Conservation (phyloP, 345 rosid species). For the Hypericum androsaemum region DNA sequence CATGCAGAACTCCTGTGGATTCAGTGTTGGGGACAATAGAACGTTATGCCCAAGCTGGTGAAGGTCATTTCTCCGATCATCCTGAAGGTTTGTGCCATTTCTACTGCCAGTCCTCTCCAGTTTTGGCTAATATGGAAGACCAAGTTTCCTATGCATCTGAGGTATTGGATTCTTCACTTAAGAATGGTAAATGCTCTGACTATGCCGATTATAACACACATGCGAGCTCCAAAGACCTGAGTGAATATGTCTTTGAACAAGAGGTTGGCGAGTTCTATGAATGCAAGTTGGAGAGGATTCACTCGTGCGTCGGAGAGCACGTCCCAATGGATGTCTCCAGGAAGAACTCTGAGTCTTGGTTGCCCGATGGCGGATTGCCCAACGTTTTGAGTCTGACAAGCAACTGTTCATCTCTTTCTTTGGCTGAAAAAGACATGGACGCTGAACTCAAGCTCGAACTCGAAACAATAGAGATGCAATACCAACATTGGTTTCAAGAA, state of each 20-base stretch:
- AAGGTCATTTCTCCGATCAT: conserved; percentile 1
- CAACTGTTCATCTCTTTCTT: conserved; percentile 4
- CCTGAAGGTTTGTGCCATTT: conserved; percentile 11
- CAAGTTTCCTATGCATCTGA: conserved; percentile 33
- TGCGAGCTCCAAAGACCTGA: conserved; percentile 19
- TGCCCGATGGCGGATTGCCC: conserved; percentile 22
- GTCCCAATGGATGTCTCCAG: conserved; percentile 15
- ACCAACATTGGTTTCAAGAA: conserved; percentile 14
- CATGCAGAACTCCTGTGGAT: conserved; percentile 12
- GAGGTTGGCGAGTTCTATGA: conserved; percentile 22
- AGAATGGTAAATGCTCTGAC: conserved; percentile 19
- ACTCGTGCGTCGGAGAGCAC: conserved; percentile 18
- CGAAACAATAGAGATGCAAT: conserved; percentile 12
- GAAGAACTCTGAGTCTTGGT: conserved; percentile 18
- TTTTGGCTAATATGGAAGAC: conserved; percentile 27
- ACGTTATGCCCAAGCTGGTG: conserved; percentile 12
- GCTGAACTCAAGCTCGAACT: conserved; percentile 15
- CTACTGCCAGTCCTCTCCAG: conserved; percentile 17
- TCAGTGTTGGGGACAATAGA: conserved; percentile 11
- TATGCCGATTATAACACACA: conserved; percentile 16
- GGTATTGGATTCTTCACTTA: conserved; percentile 18
- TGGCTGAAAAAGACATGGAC: conserved; percentile 2
- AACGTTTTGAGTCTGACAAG: conserved; percentile 8
- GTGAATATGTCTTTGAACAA: conserved; percentile 18
- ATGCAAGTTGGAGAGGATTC: conserved; percentile 17